Percentiles rank a stretch among this genome's conserved stretches.
These are phyloP conservation scores for Solanum virginianum DNA, from an alignment of 257 asterid genomes.

Conservation along the genomic window DNA sequence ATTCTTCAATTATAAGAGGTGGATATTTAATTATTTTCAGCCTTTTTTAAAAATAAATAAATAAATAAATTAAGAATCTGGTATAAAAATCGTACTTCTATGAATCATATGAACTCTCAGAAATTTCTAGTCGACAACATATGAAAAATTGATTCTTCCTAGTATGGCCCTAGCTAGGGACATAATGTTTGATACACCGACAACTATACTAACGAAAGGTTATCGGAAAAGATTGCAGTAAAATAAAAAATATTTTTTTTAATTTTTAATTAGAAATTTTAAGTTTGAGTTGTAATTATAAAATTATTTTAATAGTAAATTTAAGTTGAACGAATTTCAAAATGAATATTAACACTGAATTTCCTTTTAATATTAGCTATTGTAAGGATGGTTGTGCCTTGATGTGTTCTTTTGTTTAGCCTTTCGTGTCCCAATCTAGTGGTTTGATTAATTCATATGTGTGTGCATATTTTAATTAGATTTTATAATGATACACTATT, in stretches of 20 bases:
- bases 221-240: neutral
- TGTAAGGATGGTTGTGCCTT: neutral
- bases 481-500: no score
- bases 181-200: neutral
- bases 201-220: neutral
- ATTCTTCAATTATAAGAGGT: neutral
- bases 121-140: neutral
- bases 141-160: neutral
- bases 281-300: accelerated
- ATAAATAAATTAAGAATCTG: neutral
- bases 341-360: no score
- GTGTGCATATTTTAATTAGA: neutral
- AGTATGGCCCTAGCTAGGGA: neutral
- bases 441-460: neutral
- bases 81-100: neutral
- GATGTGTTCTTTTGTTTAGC: neutral
- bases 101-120: neutral
- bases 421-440: neutral
- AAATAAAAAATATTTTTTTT: neutral
- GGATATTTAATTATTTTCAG: no score
- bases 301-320: no score
- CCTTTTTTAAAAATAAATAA: neutral
- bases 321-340: no score
- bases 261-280: no score
- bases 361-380: no score